Conservation (phyloP, 2,329 filamentous ascomycete species). For the Penicillium sp. region DNA sequence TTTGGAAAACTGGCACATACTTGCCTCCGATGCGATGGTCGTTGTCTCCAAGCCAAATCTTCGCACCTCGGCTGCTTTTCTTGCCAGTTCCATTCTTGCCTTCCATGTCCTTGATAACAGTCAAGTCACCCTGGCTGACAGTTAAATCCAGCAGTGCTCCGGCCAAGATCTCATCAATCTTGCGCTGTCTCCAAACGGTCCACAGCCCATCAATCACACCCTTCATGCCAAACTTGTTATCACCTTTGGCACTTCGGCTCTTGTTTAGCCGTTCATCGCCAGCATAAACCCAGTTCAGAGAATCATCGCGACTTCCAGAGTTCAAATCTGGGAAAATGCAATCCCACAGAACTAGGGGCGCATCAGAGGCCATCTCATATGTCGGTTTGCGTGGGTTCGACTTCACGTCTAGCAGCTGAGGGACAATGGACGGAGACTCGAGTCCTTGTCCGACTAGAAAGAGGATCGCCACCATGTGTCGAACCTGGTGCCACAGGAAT, state of each 20-base stretch:
- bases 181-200: slow-evolving; percentile 77
- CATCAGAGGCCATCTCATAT: slow-evolving; percentile 89
- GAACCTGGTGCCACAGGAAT: slow-evolving; percentile 97
- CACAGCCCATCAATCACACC: slow-evolving; percentile 75
- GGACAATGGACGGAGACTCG: slow-evolving; percentile 71
- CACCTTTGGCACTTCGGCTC: slow-evolving; percentile 46
- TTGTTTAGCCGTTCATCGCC: slow-evolving; percentile 59
- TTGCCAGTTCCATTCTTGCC: slow-evolving; percentile 23
- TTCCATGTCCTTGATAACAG: slow-evolving; percentile 21
- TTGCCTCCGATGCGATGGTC: slow-evolving; percentile 54
- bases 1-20: slow-evolving; percentile 59
- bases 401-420: slow-evolving; percentile 70
- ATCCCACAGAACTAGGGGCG: slow-evolving; percentile 92
- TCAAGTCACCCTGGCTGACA: slow-evolving; percentile 44
- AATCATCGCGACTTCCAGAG: slow-evolving; percentile 54
- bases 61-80: slow-evolving; percentile 43
- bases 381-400: slow-evolving; percentile 73
- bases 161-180: slow-evolving; percentile 87
- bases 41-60: slow-evolving; percentile 61
- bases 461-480: slow-evolving; percentile 88
- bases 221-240: slow-evolving; percentile 63
- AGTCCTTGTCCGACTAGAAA: slow-evolving; percentile 89
- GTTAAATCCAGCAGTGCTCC: slow-evolving; percentile 69
- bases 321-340: slow-evolving; percentile 73
- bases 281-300: slow-evolving; percentile 75